These are phyloP conservation scores for Metschnikowia lachancei DNA, from an alignment of 805 yeast genomes.

Conservation along the genomic window DNA sequence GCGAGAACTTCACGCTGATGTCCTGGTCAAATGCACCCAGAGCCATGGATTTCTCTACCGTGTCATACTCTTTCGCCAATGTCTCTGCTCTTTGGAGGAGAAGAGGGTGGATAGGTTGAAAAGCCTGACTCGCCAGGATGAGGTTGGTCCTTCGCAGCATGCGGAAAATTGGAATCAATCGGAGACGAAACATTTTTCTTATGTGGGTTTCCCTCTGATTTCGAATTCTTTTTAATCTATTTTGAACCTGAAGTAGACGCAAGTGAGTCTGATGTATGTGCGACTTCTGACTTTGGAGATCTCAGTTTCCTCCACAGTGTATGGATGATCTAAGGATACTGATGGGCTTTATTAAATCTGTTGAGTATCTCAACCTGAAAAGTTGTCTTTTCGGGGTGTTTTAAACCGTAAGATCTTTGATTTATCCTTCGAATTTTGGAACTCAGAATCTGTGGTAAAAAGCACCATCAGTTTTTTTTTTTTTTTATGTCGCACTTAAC, in stretches of 20 bases:
- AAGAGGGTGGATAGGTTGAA: constrained; percentile 37
- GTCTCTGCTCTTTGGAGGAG: constrained; percentile 35
- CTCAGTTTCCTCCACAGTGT: too few relatives aligned
- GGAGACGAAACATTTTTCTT: constrained; percentile 3
- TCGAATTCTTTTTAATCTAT: not conserved
- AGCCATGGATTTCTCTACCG: constrained; percentile 28
- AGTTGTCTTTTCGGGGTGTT: too few relatives aligned
- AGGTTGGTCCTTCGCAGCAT: constrained; percentile 9
- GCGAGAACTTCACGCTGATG: constrained; percentile 31
- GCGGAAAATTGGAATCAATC: not conserved
- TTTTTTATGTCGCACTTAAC: not conserved
- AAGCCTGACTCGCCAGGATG: not conserved
- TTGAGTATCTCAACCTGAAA: too few relatives aligned
- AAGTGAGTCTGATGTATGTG: not conserved
- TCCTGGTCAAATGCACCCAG: constrained; percentile 36
- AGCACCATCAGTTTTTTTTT: not conserved
- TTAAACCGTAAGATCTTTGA: too few relatives aligned
- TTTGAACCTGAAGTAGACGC: not conserved
- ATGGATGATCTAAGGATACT: too few relatives aligned
- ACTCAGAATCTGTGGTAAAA: too few relatives aligned
- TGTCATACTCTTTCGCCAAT: constrained; percentile 29
- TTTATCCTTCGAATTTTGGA: too few relatives aligned
- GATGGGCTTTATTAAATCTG: too few relatives aligned
- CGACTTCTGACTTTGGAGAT: too few relatives aligned
- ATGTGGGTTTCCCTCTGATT: not conserved